A percentile compares a stretch with the other conserved stretches of the same genome.
phyloP scores from a whole-genome alignment of 306 rosid genomes.

The Begonia peltatifolia region DNA sequence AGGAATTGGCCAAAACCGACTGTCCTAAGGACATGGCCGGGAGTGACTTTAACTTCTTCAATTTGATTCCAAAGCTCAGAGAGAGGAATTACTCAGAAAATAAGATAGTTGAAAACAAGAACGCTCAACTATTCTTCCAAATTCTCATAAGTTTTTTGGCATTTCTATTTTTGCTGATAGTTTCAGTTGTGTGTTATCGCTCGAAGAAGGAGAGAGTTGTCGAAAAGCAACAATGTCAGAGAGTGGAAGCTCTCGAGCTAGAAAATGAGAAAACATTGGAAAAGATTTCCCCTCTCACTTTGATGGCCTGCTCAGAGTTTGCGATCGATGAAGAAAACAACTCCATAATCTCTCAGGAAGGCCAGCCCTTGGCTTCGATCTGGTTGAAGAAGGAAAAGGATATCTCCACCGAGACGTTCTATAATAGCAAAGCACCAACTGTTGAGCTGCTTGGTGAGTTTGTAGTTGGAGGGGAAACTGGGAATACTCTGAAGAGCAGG shows the following conservation, averaged over 20 bases:
- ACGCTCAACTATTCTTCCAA: constrained; percentile 3
- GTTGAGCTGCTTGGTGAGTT: constrained; percentile 31
- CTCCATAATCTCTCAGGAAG: constrained; percentile 1
- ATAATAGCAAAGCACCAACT: constrained; percentile 15
- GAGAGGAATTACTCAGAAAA: not conserved
- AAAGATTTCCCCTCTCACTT: constrained; percentile 6
- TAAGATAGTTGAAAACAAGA: constrained; percentile 6
- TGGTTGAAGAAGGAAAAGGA: constrained; percentile 3
- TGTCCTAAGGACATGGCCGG: not conserved
- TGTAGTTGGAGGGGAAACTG: constrained; percentile 17
- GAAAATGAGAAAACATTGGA: constrained; percentile 1
- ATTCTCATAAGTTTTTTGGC: constrained; percentile 12
- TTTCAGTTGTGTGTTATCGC: constrained; percentile 3
- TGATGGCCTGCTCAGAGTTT: constrained; percentile 7
- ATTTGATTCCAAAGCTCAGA: not conserved
- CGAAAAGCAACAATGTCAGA: not conserved
- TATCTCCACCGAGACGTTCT: constrained; percentile 3
- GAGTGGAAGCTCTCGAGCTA: not conserved
- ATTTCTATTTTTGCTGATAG: constrained; percentile 5
- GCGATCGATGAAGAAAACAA: not conserved
- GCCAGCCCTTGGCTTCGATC: not conserved
- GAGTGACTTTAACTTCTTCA: too few relatives aligned
- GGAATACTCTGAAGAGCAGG: constrained; percentile 12
- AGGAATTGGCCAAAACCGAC: not conserved
- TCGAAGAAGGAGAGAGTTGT: constrained; percentile 1